Percentiles rank a stretch among this genome's conserved stretches.
Conservation (phyloP, 78 protist species). For the Salpingoeca rosetta region DNA sequence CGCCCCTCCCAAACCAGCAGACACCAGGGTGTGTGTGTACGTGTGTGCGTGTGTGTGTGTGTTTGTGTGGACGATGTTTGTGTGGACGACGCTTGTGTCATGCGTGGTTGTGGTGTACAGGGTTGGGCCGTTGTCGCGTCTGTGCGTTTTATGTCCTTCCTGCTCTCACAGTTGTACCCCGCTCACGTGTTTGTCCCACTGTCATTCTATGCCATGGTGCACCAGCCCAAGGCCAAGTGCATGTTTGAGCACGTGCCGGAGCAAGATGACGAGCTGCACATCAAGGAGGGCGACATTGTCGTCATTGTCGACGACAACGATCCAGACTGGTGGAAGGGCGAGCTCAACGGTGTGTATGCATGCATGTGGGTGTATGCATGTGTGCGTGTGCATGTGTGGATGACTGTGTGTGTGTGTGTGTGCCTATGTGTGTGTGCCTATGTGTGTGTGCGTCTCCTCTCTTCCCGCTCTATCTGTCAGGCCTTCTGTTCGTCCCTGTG, state of each 20-base stretch:
- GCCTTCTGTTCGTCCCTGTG: too few relatives aligned
- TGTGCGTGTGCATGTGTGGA: too few relatives aligned
- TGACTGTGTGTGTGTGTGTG: too few relatives aligned
- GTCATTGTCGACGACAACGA: not conserved
- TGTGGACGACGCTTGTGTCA: not conserved
- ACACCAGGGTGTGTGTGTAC: not conserved
- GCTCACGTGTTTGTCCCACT: too few relatives aligned
- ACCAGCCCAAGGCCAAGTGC: not conserved
- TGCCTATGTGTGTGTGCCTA: too few relatives aligned
- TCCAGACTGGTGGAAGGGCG: not conserved
- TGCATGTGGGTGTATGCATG: too few relatives aligned
- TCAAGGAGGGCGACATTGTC: not conserved
- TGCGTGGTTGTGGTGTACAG: not conserved
- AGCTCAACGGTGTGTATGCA: too few relatives aligned
- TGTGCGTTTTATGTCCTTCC: not conserved
- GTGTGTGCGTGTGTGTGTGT: not conserved
- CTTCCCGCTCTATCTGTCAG: too few relatives aligned
- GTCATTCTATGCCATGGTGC: not conserved
- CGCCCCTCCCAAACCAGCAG: not conserved
- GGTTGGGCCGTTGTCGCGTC: not conserved
- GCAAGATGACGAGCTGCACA: not conserved
- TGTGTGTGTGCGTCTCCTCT: too few relatives aligned
- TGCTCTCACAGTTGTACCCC: too few relatives aligned
- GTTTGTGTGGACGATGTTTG: not conserved
- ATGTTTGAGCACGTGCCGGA: not conserved